Evolutionary conservation across 805 yeast species (phyloP).

Genomic region (Citeromyces nyonsensis): DNA sequence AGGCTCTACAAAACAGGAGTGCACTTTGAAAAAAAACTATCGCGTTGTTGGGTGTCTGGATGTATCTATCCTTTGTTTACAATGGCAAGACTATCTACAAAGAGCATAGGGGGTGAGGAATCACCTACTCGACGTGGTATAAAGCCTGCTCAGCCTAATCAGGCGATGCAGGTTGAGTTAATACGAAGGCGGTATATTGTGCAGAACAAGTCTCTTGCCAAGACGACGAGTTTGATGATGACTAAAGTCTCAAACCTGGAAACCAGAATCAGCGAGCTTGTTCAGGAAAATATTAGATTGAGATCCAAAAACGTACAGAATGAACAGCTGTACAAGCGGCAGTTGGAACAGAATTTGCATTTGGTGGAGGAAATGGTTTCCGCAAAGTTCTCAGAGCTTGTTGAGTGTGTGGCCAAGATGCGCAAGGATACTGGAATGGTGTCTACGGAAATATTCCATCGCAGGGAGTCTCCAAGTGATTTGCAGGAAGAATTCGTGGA

Average conservation of each 20-base stretch:
- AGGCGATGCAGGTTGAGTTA: too few relatives aligned
- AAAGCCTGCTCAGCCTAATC: too few relatives aligned
- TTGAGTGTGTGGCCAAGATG: too few relatives aligned
- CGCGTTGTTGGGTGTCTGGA: too few relatives aligned
- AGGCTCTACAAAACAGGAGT: too few relatives aligned
- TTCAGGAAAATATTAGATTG: slow-evolving; percentile 30
- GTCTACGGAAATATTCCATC: background rate
- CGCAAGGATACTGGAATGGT: too few relatives aligned
- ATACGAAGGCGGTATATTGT: slow-evolving; percentile 13
- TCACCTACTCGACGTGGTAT: too few relatives aligned
- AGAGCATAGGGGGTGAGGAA: too few relatives aligned
- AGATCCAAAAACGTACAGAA: slow-evolving; percentile 16
- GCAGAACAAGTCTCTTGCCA: slow-evolving; percentile 50
- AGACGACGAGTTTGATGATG: slow-evolving; percentile 36
- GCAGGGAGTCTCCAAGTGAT: background rate
- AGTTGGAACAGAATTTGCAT: too few relatives aligned
- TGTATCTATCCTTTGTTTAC: too few relatives aligned
- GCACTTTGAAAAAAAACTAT: too few relatives aligned
- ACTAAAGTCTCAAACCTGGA: slow-evolving; percentile 37
- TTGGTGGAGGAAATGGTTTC: slow-evolving; percentile 25
- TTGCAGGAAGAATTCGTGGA: background rate
- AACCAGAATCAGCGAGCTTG: slow-evolving; percentile 27
- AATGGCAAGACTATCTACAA: too few relatives aligned
- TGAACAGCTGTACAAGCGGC: slow-evolving; percentile 5
- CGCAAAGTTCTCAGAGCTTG: slow-evolving; percentile 26